Evolutionary conservation across 345 rosid species (phyloP).

Genomic region (Bruguiera parviflora): DNA sequence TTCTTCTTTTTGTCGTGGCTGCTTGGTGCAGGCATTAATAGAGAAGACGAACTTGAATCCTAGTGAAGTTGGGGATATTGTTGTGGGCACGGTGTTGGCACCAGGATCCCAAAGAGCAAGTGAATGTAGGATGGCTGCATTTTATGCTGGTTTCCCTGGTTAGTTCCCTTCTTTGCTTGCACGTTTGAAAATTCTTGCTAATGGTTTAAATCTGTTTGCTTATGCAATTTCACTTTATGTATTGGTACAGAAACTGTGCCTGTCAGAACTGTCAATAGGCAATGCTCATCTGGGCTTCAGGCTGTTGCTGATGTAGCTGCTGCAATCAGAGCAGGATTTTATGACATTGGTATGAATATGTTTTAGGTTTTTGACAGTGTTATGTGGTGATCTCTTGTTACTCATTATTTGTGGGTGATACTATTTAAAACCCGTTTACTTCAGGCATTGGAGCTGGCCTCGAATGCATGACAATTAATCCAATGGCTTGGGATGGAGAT

Average conservation of each 20-base stretch:
- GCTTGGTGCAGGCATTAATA: slow-evolving; percentile 60
- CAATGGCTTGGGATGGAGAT: slow-evolving; percentile 83
- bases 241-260: slow-evolving; percentile 70
- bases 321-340: slow-evolving; percentile 93
- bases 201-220: not conserved
- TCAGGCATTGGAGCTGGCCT: slow-evolving; percentile 95
- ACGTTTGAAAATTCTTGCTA: not conserved
- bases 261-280: slow-evolving; percentile 84
- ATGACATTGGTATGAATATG: slow-evolving; percentile 65
- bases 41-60: slow-evolving; percentile 76
- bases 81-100: slow-evolving; percentile 89
- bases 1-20: not conserved
- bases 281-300: slow-evolving; percentile 96
- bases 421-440: not conserved
- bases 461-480: slow-evolving; percentile 81
- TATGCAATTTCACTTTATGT: not conserved
- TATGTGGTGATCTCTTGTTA: not conserved
- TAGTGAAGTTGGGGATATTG: slow-evolving; percentile 94
- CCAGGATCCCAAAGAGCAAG: slow-evolving; percentile 85
- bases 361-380: not conserved
- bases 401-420: not conserved
- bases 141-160: slow-evolving; percentile 98
- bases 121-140: slow-evolving; percentile 98
- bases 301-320: slow-evolving; percentile 98
- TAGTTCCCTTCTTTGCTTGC: not conserved